phyloP scores from a whole-genome alignment of 768 basidiomycete genomes.

The Lanmaoa rubissima region DNA sequence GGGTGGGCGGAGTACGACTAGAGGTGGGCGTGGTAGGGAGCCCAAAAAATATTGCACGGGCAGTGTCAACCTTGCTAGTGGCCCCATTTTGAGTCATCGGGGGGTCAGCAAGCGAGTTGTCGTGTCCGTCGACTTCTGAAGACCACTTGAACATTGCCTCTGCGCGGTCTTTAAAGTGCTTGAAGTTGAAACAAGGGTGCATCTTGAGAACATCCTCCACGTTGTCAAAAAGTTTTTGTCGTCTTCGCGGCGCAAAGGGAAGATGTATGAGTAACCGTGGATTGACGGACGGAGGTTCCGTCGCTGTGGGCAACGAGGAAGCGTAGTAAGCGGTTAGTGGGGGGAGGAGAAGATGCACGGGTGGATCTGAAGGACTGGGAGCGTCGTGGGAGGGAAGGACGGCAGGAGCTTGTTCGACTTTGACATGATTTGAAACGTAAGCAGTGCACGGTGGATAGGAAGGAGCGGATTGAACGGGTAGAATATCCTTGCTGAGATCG shows the following conservation, averaged over 20 bases:
- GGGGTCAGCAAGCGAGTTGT: conserved; percentile 11
- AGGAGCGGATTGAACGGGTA: conserved; percentile 18
- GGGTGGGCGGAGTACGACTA: conserved; percentile 6
- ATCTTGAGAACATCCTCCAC: conserved; percentile 44
- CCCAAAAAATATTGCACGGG: conserved; percentile 34
- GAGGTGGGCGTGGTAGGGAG: conserved; percentile 10
- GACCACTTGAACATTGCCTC: conserved; percentile 45
- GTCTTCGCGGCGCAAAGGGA: conserved; percentile 37
- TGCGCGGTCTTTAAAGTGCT: conserved; percentile 44
- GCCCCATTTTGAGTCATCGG: conserved; percentile 33
- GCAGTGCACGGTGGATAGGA: conserved; percentile 15
- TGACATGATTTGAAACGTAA: conserved; percentile 25
- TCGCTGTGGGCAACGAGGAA: conserved; percentile 24
- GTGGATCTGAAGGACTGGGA: conserved; percentile 17
- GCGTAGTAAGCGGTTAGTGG: conserved; percentile 18
- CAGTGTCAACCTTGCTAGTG: conserved; percentile 25
- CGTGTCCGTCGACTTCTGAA: conserved; percentile 28
- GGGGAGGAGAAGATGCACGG: conserved; percentile 23
- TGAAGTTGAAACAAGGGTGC: conserved; percentile 51
- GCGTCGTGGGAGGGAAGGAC: conserved; percentile 24
- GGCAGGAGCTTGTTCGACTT: conserved; percentile 35
- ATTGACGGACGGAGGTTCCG: conserved; percentile 35
- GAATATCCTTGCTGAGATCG: conserved; percentile 34
- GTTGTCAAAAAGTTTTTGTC: conserved; percentile 38
- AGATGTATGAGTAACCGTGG: conserved; percentile 39